Percentiles rank a stretch among this genome's conserved stretches.
Conservation (phyloP, 352 stramenopile species). For the Globisporangium lucens region DNA sequence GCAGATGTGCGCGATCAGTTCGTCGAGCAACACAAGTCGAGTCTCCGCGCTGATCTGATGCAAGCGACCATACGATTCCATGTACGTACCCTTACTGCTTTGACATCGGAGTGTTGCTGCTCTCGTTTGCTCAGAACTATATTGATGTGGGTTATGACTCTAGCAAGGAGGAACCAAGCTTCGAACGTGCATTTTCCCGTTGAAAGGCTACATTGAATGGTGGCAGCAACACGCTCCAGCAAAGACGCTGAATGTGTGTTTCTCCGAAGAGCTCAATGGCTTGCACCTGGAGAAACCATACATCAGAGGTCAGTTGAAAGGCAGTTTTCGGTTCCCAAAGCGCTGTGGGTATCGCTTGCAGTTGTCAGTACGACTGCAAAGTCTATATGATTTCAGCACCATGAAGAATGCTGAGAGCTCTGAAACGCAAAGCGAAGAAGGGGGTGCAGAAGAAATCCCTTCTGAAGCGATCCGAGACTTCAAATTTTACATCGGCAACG, state of each 20-base stretch:
- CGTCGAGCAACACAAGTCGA: constrained; percentile 45
- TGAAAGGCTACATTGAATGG: constrained; percentile 64
- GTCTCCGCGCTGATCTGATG: constrained; percentile 38
- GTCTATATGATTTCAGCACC: not conserved
- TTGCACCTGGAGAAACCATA: constrained; percentile 26
- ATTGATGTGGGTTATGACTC: not conserved
- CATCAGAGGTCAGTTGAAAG: constrained; percentile 22
- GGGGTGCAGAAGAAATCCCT: not conserved
- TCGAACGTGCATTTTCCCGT: constrained; percentile 50
- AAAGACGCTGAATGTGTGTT: constrained; percentile 36
- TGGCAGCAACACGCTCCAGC: constrained; percentile 41
- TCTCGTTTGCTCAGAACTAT: not conserved
- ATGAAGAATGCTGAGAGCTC: not conserved
- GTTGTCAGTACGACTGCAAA: constrained; percentile 20
- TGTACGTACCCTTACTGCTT: constrained; percentile 25
- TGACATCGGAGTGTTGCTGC: not conserved
- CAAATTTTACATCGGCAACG: constrained; percentile 47
- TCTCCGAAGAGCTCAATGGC: constrained; percentile 16
- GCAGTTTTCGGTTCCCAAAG: constrained; percentile 52
- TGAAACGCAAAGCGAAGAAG: not conserved
- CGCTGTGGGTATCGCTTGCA: constrained; percentile 43
- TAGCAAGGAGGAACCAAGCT: constrained; percentile 53
- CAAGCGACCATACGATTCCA: constrained; percentile 43
- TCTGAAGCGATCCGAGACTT: constrained; percentile 13
- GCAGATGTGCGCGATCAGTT: constrained; percentile 49